These are phyloP conservation scores for Inga leiocalycina DNA, from an alignment of 306 rosid species.

Conservation along the genomic window DNA sequence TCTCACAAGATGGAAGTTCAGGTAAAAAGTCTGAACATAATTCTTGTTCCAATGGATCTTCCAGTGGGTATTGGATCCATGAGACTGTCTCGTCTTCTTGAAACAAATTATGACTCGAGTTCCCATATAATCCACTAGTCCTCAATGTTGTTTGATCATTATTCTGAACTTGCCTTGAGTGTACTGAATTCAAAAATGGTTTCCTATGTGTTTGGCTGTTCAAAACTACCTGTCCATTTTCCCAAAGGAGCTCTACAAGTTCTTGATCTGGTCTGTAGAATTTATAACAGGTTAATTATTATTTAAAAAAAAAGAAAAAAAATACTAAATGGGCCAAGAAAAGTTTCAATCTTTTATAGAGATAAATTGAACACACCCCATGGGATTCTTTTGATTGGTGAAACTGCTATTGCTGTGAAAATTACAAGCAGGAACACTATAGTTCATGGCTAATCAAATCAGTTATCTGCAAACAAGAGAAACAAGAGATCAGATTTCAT, in stretches of 20 bases:
- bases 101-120: constrained; percentile 47
- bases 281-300: constrained; percentile 22
- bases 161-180: constrained; percentile 55
- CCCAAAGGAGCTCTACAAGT: constrained; percentile 78
- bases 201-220: constrained; percentile 64
- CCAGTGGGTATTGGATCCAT: constrained; percentile 70
- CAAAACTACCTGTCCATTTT: constrained; percentile 83
- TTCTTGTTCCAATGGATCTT: constrained; percentile 66
- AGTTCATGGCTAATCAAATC: constrained; percentile 60
- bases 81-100: constrained; percentile 63
- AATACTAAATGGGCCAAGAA: constrained; percentile 18
- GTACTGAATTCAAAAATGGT: constrained; percentile 36
- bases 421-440: constrained; percentile 62
- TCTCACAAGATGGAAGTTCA: constrained; percentile 56
- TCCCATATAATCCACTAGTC: constrained; percentile 46
- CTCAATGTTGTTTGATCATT: constrained; percentile 47
- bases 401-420: constrained; percentile 55
- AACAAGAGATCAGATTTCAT: constrained; percentile 28
- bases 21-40: constrained; percentile 59
- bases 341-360: constrained; percentile 14
- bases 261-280: constrained; percentile 72
- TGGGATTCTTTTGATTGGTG: constrained; percentile 56
- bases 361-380: constrained; percentile 59
- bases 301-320: background rate
- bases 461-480: constrained; percentile 43